A percentile compares a stretch with the other conserved stretches of the same genome.
Conservation (phyloP, 148 eudicot genomes). For the Rhododendron ferrugineum region DNA sequence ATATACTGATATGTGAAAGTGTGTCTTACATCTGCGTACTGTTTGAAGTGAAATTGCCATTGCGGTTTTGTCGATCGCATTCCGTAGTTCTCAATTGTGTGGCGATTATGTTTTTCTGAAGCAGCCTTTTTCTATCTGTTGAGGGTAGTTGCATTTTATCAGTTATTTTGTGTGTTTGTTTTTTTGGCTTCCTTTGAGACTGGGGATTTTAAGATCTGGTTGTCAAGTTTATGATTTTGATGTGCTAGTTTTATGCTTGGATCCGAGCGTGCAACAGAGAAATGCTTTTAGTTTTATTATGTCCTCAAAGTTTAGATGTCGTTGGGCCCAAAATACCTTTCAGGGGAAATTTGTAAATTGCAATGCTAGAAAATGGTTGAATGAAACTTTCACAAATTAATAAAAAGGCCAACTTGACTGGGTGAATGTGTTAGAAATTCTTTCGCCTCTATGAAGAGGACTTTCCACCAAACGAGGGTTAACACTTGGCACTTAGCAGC, state of each 20-base stretch:
- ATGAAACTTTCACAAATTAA: background rate
- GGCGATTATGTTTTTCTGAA: background rate
- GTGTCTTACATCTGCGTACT: background rate
- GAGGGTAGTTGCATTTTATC: background rate
- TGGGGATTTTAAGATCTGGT: conserved; percentile 6
- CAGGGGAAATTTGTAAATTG: background rate
- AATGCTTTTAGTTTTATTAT: background rate
- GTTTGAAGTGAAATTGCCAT: background rate
- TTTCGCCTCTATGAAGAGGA: background rate
- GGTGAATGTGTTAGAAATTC: background rate
- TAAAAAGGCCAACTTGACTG: background rate
- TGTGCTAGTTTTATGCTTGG: background rate
- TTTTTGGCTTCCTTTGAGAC: background rate
- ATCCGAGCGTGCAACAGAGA: background rate
- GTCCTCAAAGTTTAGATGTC: background rate
- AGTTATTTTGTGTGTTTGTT: background rate
- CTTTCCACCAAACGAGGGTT: background rate
- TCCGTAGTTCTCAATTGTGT: background rate
- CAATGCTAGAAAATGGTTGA: background rate
- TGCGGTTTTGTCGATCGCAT: conserved; percentile 3
- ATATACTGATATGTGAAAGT: background rate
- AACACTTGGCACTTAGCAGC: background rate
- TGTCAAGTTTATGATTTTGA: background rate
- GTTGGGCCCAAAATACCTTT: background rate
- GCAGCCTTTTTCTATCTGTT: background rate